phyloP scores from a whole-genome alignment of 225 moss, liverwort and hornwort species.

The Lunularia cruciata region DNA sequence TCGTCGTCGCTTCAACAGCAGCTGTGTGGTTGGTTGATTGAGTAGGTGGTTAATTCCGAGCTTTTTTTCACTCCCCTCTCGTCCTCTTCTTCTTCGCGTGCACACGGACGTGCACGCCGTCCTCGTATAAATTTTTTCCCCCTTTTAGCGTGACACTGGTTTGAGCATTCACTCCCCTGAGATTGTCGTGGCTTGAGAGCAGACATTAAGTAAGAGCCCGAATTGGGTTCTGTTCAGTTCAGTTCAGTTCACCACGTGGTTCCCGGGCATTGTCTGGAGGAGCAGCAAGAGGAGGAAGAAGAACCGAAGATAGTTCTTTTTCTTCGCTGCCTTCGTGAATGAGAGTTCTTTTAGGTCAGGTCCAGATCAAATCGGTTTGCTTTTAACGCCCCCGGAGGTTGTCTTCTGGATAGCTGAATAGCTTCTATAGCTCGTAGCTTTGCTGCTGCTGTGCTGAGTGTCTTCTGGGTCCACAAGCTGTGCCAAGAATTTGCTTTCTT shows the following conservation, averaged over 20 bases:
- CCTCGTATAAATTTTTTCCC: no score
- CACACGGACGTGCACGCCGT: background rate
- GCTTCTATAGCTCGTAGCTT: no score
- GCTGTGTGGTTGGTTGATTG: background rate
- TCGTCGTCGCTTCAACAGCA: background rate
- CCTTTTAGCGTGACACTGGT: background rate
- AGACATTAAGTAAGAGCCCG: background rate
- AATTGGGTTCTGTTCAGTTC: background rate
- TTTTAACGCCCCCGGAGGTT: background rate
- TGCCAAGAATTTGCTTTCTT: background rate
- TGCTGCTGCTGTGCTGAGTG: no score
- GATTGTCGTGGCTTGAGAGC: constrained; percentile 3
- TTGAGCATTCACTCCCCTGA: no score
- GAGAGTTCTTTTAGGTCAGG: background rate
- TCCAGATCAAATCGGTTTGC: constrained; percentile 9
- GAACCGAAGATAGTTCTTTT: background rate
- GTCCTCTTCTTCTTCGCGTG: background rate
- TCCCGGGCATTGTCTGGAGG: constrained; percentile 13
- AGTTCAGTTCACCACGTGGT: constrained; percentile 11
- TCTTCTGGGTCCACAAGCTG: constrained; percentile 7
- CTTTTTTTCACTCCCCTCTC: background rate
- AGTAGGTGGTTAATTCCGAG: background rate
- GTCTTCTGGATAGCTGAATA: no score
- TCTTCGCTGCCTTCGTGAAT: background rate
- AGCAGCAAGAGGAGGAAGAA: no score